Base-by-base conservation (phyloP, 306 rosid species). In the Begonia loranthoides region DNA sequence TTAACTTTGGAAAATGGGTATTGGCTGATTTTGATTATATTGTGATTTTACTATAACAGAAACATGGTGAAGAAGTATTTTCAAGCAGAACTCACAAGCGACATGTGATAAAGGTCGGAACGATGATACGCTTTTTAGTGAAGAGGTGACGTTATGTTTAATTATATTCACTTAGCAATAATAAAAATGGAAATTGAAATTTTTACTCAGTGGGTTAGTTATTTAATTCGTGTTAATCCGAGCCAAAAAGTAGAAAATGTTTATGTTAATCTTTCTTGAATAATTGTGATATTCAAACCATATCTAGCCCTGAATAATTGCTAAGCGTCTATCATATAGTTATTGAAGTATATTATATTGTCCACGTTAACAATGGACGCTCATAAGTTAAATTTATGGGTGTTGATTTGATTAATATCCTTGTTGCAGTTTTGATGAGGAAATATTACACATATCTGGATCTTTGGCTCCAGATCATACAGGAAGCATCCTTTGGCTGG, bases 91-190 rank as follows among this genome's bases (percentile, higher is more conserved):
- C 56, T 43, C 68, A 82, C 65, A 92, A 79, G 82, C 68, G 62
- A 9, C 94, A 90, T 69, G 80, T 82, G 66, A 78, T 86, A 68
- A 92, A 83, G 74, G 82, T 69, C 39, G 96, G 96, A 56, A 57
- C 77, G 60, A 61, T 70, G 78, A 68, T 86, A 46, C 84, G 84
- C 24, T 74, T 82, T 55, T 58, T 55, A 54, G 81, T 90, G 52
- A 90, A 82, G 75, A 90, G 99, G 99, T 90, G 67, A 78, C 50
- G 13, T 51, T 40, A 13, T 49, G 13, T 12, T 34, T 50, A 17
- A 52, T 54, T 50, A 36, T 60, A 47, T 41, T 34, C 48, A 17
- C n/a, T 19, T 7, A 6, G 45, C 48, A 43, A 12, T 43, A 10
- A 10, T 10, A 12, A n/a, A n/a, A 28, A 28, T 28, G 36, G 36